Evolutionary conservation across 768 basidiomycete genomes (phyloP), one percentile per base, ranked within the genome.

Genomic region (Solioccasus polychromus): DNA sequence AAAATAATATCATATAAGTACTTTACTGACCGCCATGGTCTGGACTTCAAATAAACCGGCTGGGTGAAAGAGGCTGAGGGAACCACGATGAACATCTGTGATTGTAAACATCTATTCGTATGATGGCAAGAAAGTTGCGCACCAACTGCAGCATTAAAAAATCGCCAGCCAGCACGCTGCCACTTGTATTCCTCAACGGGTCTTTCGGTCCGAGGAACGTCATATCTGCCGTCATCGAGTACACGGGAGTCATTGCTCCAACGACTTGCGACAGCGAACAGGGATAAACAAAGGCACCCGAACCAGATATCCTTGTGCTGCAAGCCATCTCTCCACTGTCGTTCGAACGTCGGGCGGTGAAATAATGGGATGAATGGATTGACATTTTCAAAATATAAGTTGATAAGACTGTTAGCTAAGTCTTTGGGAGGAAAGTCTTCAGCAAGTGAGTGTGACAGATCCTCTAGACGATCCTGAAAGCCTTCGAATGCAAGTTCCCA

Each of bases 221-320:
- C 34, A 50, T 58, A 52, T 39, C 59, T 45, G 50, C 60, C 35
- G 61, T 68, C 52, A n/a, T 67, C 59, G 30, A 82, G 57, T 8
- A 85, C 79, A 10, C 85, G 73, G 5, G 72, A 69, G 58, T 89
- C 81, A 41, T 80, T 68, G 48, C 77, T 72, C 75, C 78, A 88
- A 35, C 83, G 75, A 38, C 83, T 78, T 2, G 80, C 85, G 24
- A 85, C 71, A 15, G 89, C 85, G 62, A 88, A 87, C 1, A 91
- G 41, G 28, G 75, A 63, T 35, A 87, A 61, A 51, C 83, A 83
- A 6, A 85, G 69, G 39, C 72, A 71, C 6, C 75, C 68, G 55
- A 90, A 92, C 68, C 77, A 79, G 7, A 71, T 61, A 47, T 86
- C 76, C 14, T 66, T 70, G 23, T 74, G 68, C 52, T 86, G 76